Base-by-base conservation (phyloP, 345 rosid species). In the Laguncularia racemosa region DNA sequence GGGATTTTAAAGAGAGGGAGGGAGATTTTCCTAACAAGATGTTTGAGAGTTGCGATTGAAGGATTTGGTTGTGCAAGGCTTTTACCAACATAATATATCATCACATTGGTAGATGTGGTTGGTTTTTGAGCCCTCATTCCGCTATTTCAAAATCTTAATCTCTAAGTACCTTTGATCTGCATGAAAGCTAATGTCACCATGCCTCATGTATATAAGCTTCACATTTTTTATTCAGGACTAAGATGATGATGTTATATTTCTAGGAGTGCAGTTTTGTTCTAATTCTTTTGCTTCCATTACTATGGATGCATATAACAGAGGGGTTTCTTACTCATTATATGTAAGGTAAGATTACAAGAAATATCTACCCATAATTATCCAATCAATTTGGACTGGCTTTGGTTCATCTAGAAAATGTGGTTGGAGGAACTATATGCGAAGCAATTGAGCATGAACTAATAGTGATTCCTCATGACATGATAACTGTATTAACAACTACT, bases 21-120 rank as follows among this genome's bases (percentile, higher is more conserved):
- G 77, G 96, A 93, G 71, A 70, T 87, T 73, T 79, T 93, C 57
- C 80, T 93, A 68, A 84, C 96, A 21, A 96, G 97, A 59, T 87
- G 96, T 76, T 95, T 93, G 61, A 82, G 99, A 73, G 84, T 92
- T 43, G 96, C 95, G 20, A 81, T 76, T 48, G 97, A 84, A 85
- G 96, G 99, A 60, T 79, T 73, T 68, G 96, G 96, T 57, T 65
- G 62, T 69, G 69, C 86, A 21, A 74, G 96, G n/a, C 89, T 93
- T 71, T 76, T 93, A 57, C 99, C 99, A 16, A 89, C 97, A 12
- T 97, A 93, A 67, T 84, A 89, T 80, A 89, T 93, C 53, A 88
- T 89, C 70, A 78, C 82, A 68, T 71, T 87, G 77, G 72, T 89
- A 55, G 97, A 89, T 65, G 96, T 87, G 95, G 99, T 87, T 62